These are phyloP conservation scores for Amoebophrya sp. DNA, from an alignment of 169 alveolate species.

Conservation along the genomic window DNA sequence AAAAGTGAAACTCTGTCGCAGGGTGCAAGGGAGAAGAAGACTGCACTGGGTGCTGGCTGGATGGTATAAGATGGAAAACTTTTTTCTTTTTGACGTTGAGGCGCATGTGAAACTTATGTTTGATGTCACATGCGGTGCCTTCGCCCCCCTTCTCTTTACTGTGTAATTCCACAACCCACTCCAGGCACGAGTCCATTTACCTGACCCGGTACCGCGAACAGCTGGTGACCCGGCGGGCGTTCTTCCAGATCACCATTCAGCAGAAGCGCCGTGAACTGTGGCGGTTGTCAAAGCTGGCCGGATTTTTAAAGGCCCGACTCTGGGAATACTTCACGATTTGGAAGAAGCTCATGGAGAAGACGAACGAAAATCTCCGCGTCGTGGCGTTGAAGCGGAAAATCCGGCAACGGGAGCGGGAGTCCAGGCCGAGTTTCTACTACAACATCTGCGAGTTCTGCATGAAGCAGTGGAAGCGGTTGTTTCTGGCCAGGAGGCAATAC, in stretches of 20 bases:
- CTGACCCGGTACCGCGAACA: neutral
- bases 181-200: neutral
- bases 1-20: too few relatives aligned
- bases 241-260: neutral
- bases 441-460: neutral
- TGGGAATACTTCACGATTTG: neutral
- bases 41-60: too few relatives aligned
- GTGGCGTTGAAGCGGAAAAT: neutral
- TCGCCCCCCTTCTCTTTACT: too few relatives aligned
- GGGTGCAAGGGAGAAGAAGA: too few relatives aligned
- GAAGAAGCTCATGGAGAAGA: neutral
- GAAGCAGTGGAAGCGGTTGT: neutral
- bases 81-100: too few relatives aligned
- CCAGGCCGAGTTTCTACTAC: neutral
- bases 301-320: neutral
- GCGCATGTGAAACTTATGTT: too few relatives aligned
- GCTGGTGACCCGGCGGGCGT: neutral
- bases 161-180: too few relatives aligned
- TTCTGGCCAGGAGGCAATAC: neutral
- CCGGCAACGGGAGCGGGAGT: neutral
- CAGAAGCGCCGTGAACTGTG: neutral
- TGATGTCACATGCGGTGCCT: too few relatives aligned
- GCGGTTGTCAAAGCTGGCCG: neutral
- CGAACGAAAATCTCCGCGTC: neutral
- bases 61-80: too few relatives aligned